These are phyloP conservation scores for Alternaria hordeiaustralica DNA, from an alignment of 2,329 filamentous ascomycete species.

Conservation along the genomic window DNA sequence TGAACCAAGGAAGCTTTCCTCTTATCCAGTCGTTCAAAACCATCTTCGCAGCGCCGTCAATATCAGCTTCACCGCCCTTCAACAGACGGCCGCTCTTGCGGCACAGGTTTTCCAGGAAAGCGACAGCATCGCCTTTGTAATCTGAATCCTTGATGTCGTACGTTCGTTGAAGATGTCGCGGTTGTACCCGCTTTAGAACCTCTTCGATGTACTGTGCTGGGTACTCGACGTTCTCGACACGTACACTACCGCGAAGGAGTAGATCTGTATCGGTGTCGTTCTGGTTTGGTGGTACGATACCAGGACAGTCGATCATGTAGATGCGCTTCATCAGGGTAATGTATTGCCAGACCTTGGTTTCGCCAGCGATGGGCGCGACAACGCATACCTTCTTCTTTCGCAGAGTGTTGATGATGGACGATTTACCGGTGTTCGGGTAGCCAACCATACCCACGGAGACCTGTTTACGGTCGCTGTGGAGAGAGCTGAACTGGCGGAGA, in stretches of 20 bases:
- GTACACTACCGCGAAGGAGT: conserved; percentile 85
- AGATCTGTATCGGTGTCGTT: conserved; percentile 87
- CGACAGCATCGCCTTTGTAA: conserved; percentile 73
- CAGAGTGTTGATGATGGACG: conserved; percentile 94
- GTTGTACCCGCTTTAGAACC: conserved; percentile 79
- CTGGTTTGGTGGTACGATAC: conserved; percentile 89
- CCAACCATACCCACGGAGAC: conserved; percentile 89
- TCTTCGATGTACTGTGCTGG: conserved; percentile 94
- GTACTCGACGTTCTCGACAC: conserved; percentile 95
- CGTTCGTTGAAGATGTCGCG: conserved; percentile 87
- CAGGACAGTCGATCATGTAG: conserved; percentile 94
- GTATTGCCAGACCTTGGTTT: conserved; percentile 98
- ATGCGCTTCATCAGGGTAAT: conserved; percentile 95
- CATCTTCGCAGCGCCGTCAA: conserved; percentile 96
- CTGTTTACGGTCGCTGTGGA: conserved; percentile 91
- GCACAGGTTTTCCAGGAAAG: conserved; percentile 86
- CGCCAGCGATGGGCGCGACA: conserved; percentile 91
- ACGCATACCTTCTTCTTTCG: conserved; percentile 93
- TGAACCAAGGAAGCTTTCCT: conserved; percentile 97
- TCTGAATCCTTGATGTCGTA: conserved; percentile 84
- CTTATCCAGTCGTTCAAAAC: conserved; percentile 94
- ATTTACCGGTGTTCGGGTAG: conserved; percentile 95
- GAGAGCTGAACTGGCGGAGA: conserved; percentile 86
- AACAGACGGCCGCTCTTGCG: conserved; percentile 85
- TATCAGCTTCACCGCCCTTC: conserved; percentile 91